Base-by-base conservation (phyloP, 306 rosid species). In the Glycine soja region DNA sequence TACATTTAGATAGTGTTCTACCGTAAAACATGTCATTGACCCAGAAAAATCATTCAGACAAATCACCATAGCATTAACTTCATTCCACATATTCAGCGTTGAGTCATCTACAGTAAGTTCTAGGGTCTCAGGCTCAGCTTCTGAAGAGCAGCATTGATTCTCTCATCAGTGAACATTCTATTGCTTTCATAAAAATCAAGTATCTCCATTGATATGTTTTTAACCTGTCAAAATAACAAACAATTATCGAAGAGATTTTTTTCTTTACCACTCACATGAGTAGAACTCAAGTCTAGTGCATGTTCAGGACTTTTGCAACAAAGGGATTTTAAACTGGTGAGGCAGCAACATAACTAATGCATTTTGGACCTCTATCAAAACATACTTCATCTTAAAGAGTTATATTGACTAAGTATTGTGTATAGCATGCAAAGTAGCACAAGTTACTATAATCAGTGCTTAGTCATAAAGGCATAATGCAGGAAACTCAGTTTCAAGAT, bases 151-250 rank as follows among this genome's bases (percentile, higher is more conserved):
- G 90, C 87, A 82, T 57, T 75, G 67, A 87, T 40, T 81, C 97
- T 90, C 36, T 94, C 97, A 0, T 92, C 93, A 0, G 86, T 72
- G 76, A 84, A 74, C 86, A 78, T 75, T 74, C 85, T 78, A 80
- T 84, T 84, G 92, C 88, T 86, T 80, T 94, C 97, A 62, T 94
- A 91, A 81, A 94, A 92, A 86, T 94, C 97, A 78, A 94, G 84
- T 81, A 91, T 89, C 92, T 94, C 98, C 89, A 90, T 91, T 12
- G 97, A 94, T 83, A 94, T 94, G 69, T 92, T 92, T 74, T 92
- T 94, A 50, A 94, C 92, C 97, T 94, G 93, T 64, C 85, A 88
- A 84, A 87, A 53, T 12, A 46, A 53, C 74, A 46, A 14, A 38
- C 34, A 19, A 30, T 24, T 12, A 67, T 71, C 59, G 32, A 51